Base-by-base conservation (phyloP, 2,329 filamentous ascomycete species). In the Nemania abortiva region DNA sequence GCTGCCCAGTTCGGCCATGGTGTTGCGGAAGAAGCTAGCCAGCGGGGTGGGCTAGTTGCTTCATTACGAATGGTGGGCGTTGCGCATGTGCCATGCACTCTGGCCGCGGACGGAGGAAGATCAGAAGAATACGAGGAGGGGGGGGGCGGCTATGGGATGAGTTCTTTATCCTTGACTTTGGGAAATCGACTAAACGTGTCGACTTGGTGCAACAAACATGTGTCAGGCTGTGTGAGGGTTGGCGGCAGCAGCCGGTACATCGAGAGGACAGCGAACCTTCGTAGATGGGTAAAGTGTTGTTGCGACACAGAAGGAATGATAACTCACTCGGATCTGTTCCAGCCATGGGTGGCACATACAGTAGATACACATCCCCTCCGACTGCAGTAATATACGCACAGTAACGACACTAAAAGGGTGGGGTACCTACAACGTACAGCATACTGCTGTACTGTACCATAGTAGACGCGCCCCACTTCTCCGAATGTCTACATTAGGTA, bases 1-100 rank as follows among this genome's bases (percentile, higher is more conserved):
- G 77, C 88, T 87, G 81, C 94, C 91, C 82, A 89, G 88, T 83
- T 92, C 83, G 76, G 84, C 82, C 86, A 88, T 88, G 77, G 75
- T 84, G 74, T 71, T 73, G 65, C 63, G 57, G 24, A 65, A 47
- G 65, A 57, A 59, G 66, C 69, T 68, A 68, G 71, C 73, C 73
- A 62, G 67, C 73, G 66, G 57, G 68, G 57, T 47, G 24, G 63
- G 61, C 65, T 42, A 63, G 73, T 61, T 65, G 70, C 73, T 66
- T 70, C 75, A 76, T 77, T 72, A 73, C 72, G 74, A 68, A 70
- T 57, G 63, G 56, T 31, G 66, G 66, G 58, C 18, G 58, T 31
- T 55, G 63, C 59, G 59, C 68, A 60, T 63, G 59, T 59, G 70
- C 20, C 39, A 34, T 45, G 24, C 24, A 31, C 50, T 31, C 24